Conservation (phyloP, 257 asterid species). For the Thymus quinquecostatus region DNA sequence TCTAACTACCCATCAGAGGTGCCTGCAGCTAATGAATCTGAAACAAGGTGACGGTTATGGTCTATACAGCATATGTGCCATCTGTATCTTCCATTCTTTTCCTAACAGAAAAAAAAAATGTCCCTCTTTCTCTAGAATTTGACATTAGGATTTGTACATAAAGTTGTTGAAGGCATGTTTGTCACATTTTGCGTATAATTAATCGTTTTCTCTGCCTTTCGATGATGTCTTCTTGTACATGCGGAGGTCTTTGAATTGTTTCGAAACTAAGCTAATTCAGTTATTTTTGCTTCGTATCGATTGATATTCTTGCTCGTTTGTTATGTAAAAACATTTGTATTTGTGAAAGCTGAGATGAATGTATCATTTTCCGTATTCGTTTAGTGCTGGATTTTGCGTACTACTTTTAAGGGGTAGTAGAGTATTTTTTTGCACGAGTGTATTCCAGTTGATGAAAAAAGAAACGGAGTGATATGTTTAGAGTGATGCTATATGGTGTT, state of each 20-base stretch:
- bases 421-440: too few species aligned
- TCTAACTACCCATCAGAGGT: constrained; percentile 62
- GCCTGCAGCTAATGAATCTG: constrained; percentile 57
- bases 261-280: not conserved
- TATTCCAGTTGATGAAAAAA: too few species aligned
- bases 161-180: not conserved
- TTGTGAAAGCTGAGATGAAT: too few species aligned
- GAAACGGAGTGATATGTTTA: too few species aligned
- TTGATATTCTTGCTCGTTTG: not conserved
- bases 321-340: too few species aligned
- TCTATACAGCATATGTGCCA: not conserved
- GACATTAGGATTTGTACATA: constrained; percentile 20
- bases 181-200: constrained; percentile 3
- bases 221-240: not conserved
- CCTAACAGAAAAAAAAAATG: not conserved
- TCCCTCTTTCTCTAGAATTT: not conserved
- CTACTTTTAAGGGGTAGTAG: too few species aligned
- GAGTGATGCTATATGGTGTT: too few species aligned
- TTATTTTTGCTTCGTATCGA: constrained; percentile 15
- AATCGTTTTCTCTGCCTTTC: not conserved
- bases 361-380: too few species aligned
- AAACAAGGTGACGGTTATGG: constrained; percentile 47
- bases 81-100: not conserved
- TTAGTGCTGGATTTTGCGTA: too few species aligned
- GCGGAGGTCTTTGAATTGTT: not conserved